These are phyloP conservation scores for Beta lomatogona DNA, from an alignment of 179 eudicot genomes.

Conservation along the genomic window DNA sequence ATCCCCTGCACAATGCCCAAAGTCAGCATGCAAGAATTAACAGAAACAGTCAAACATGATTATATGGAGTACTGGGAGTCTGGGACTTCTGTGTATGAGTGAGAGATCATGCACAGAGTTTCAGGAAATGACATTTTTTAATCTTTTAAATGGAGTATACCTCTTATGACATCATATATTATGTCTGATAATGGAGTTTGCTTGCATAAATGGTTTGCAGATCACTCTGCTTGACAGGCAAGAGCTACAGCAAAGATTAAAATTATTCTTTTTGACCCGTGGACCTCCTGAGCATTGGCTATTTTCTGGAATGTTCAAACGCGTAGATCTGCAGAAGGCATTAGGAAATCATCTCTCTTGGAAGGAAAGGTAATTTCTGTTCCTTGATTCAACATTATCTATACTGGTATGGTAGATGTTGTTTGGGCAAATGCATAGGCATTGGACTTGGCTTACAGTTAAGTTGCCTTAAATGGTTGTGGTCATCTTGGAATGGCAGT, in stretches of 20 bases:
- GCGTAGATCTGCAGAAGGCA: slow-evolving; percentile 89
- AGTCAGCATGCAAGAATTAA: too few relatives aligned
- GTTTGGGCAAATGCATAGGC: slow-evolving; percentile 5
- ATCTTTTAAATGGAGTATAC: not conserved
- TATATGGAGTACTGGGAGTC: too few relatives aligned
- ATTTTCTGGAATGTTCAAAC: slow-evolving; percentile 64
- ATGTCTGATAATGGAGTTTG: slow-evolving; percentile 1
- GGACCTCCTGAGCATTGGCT: slow-evolving; percentile 92
- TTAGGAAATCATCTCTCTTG: slow-evolving; percentile 91
- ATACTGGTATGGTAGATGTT: not conserved
- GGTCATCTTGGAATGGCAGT: not conserved
- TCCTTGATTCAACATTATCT: slow-evolving; percentile 18
- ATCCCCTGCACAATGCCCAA: too few relatives aligned
- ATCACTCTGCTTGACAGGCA: slow-evolving; percentile 83
- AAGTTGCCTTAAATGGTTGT: not conserved
- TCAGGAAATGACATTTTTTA: not conserved
- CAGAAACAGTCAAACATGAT: too few relatives aligned
- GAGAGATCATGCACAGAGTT: not conserved
- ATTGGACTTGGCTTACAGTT: not conserved
- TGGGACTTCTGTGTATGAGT: too few relatives aligned
- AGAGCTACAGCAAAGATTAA: slow-evolving; percentile 89
- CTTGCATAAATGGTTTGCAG: slow-evolving; percentile 42
- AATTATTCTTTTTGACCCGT: slow-evolving; percentile 62
- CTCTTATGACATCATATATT: not conserved
- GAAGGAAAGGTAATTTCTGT: slow-evolving; percentile 78